Evolutionary conservation across 208 protist species (phyloP), one percentile per base, ranked within the genome.

Genomic region (Acanthamoeba healyi): DNA sequence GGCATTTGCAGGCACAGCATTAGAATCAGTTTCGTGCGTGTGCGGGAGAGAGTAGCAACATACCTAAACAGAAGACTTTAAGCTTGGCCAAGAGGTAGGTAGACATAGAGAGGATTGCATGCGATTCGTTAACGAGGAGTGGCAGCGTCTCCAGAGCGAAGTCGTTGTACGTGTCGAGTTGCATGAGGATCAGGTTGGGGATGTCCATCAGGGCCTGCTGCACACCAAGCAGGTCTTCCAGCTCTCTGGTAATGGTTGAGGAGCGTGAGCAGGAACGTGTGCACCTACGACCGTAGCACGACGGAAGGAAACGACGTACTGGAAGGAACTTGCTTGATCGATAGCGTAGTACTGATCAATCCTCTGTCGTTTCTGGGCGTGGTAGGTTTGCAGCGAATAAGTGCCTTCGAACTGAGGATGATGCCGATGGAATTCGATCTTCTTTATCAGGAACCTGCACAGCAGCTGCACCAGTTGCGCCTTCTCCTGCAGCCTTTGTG

Each of bases 11-110:
- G n/a, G n/a, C n/a, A n/a, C n/a, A n/a, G n/a, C n/a, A n/a, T n/a
- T n/a, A n/a, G n/a, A n/a, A n/a, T n/a, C n/a, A n/a, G n/a, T n/a
- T n/a, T n/a, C n/a, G n/a, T n/a, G n/a, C n/a, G n/a, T n/a, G n/a
- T n/a, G n/a, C n/a, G n/a, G n/a, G n/a, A n/a, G n/a, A n/a, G n/a
- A n/a, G n/a, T n/a, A n/a, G n/a, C 6, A 34, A n/a, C n/a, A n/a
- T 72, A 92, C 86, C 40, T 26, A 92, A 32, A 36, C 15, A 46
- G 10, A 46, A 92, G 49, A 74, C 36, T 32, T 65, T 94, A 32
- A 94, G 89, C 89, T 94, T 94, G 38, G 84, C 72, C 24, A 94
- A 44, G 12, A 94, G 89, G 44, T 94, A 94, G 32, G 89, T 94
- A 2, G 65, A 84, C 70, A 94, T 94, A n/a, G 89, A 84, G 38